Evolutionary conservation across 176 grass and related monocot genomes (phyloP).

Genomic region (Ensete glaucum): DNA sequence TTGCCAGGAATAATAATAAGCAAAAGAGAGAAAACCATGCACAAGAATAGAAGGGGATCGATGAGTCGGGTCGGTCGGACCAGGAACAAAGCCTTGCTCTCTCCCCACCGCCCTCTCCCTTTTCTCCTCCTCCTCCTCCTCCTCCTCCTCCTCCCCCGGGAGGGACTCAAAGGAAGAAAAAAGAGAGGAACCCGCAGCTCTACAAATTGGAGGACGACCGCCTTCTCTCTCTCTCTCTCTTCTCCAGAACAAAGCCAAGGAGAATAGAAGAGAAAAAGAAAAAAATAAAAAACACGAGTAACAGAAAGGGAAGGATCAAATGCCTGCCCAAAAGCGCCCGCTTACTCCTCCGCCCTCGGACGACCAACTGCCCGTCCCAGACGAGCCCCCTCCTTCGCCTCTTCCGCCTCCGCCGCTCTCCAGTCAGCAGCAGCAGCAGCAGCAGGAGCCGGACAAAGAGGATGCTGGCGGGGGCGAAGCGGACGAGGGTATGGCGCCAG

Average conservation of each 20-base stretch:
- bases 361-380: constrained; percentile 19
- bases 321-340: constrained; percentile 61
- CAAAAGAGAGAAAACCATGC: neutral
- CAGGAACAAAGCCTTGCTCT: neutral
- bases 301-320: constrained; percentile 14
- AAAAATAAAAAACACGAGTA: neutral
- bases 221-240: constrained; percentile 11
- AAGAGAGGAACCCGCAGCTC: neutral
- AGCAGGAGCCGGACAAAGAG: constrained; percentile 4
- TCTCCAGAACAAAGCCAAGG: no score
- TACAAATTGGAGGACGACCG: neutral
- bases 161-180: neutral
- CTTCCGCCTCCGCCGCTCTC: neutral
- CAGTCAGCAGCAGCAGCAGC: neutral
- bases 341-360: constrained; percentile 19
- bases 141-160: neutral
- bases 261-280: no score
- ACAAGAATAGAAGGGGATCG: constrained; percentile 1
- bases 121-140: neutral
- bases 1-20: neutral
- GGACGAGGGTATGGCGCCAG: neutral
- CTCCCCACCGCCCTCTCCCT: neutral
- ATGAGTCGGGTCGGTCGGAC: neutral
- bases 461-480: constrained; percentile 12
- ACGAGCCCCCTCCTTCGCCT: neutral